Evolutionary conservation across 2,329 filamentous ascomycete genomes (phyloP).

Genomic region (Sarocladium kiliense): DNA sequence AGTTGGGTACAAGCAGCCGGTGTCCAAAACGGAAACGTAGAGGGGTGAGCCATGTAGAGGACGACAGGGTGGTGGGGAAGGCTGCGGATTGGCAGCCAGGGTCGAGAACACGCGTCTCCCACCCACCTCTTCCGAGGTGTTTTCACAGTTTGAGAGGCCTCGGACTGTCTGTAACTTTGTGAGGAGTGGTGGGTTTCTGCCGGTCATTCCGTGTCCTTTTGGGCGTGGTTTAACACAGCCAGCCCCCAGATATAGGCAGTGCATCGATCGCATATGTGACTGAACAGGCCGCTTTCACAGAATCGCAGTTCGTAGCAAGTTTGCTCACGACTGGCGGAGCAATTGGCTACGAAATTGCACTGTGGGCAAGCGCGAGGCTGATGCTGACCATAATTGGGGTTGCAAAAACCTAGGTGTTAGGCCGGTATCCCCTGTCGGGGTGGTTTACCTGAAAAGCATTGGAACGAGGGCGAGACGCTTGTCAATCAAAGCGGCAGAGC

Average conservation of each 20-base stretch:
- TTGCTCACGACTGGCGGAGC: no score
- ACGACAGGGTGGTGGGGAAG: neutral
- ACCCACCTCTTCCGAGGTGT: constrained; percentile 4
- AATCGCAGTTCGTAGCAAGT: neutral
- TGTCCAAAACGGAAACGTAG: neutral
- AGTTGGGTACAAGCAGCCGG: neutral
- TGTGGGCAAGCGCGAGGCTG: neutral
- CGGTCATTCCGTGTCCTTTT: neutral
- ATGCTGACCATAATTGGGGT: neutral
- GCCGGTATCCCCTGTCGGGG: neutral
- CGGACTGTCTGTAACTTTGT: neutral
- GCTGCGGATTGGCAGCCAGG: neutral
- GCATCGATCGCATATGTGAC: no score
- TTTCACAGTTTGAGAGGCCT: neutral
- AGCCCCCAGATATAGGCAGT: no score
- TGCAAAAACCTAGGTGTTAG: neutral
- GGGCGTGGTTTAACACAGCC: no score
- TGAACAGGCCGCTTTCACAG: no score
- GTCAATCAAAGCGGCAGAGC: neutral
- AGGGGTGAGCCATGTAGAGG: neutral
- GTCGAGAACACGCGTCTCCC: constrained; percentile 7
- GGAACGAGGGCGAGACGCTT: neutral
- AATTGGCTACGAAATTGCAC: no score
- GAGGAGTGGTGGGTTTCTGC: neutral
- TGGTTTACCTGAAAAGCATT: neutral